Evolutionary conservation across 495 filamentous ascomycete species (phyloP), one percentile per base, ranked within the genome.

Genomic region (Tuber magnatum): DNA sequence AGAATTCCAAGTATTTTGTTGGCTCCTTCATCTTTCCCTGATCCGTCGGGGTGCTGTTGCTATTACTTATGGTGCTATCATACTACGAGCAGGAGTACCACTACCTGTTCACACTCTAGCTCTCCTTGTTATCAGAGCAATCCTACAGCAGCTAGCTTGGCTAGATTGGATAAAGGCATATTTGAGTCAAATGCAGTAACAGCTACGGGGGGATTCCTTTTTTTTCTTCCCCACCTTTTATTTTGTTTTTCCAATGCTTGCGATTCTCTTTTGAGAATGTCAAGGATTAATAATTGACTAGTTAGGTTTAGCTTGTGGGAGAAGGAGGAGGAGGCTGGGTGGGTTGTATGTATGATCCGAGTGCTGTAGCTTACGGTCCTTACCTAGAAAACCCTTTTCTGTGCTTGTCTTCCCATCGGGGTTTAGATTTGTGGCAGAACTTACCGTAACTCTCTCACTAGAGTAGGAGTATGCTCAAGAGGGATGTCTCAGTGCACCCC

Each of bases 151-250:
- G 51, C n/a, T 61, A 32, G 51, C n/a, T 61, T 28, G 51, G 2
- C n/a, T 32, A 16, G 51, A 32, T n/a, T 14, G n/a, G 51, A 32
- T 32, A 32, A 32, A 61, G 51, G n/a, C 12, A 61, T 61, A n/a
- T 32, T 61, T 61, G 51, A 28, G 51, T 61, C 51, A 61, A 61
- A 32, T 61, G n/a, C 28, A 12, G 51, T 32, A 61, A 61, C n/a
- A 32, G n/a, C 51, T 51, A 32, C 51, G 51, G 51, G 51, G 14
- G 51, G 72, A 79, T 79, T 77, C 78, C 69, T 73, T 78, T 79
- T 48, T 46, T 79, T 48, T 46, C 41, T 76, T 75, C 77, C 77
- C 69, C 76, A 69, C 77, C 77, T 76, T 74, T 75, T 32, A 43
- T 73, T 71, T 73, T n/a, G 10, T 32, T 61, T 61, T 61, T 32